phyloP scores from a whole-genome alignment of 192 early-diverging fungal genomes.

The Irineochytrium annulatum region DNA sequence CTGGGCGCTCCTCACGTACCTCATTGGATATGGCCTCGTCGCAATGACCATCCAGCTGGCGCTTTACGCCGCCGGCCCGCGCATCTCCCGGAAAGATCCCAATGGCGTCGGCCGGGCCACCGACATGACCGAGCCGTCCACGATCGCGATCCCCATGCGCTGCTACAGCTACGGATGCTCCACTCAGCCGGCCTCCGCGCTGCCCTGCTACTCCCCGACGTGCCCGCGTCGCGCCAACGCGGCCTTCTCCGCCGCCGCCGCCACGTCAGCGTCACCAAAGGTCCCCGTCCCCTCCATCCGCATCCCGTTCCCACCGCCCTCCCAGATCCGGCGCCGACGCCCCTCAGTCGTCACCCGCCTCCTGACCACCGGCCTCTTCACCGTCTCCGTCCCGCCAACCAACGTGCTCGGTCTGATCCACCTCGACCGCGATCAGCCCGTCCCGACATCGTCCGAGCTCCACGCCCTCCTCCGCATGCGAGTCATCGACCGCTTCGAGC shows the following conservation, averaged over 20 bases:
- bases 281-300: neutral
- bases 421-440: neutral
- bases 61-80: too few relatives aligned
- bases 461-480: neutral
- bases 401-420: constrained; percentile 9
- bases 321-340: neutral
- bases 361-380: neutral
- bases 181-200: neutral
- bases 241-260: neutral
- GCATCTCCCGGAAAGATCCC: too few relatives aligned
- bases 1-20: too few relatives aligned
- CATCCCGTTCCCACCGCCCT: neutral
- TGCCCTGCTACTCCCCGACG: constrained; percentile 2
- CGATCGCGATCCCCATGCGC: too few relatives aligned
- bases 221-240: neutral
- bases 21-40: too few relatives aligned
- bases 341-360: constrained; percentile 1
- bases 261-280: neutral
- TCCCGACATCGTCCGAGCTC: neutral
- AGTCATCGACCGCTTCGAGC: neutral
- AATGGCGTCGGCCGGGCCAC: too few relatives aligned
- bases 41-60: too few relatives aligned
- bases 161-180: too few relatives aligned
- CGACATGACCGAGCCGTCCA: too few relatives aligned
- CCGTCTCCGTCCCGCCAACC: neutral